A percentile compares a stretch with the other conserved stretches of the same genome.
Conservation (phyloP, 2,329 filamentous ascomycete species). For the Penicillium glabrum region DNA sequence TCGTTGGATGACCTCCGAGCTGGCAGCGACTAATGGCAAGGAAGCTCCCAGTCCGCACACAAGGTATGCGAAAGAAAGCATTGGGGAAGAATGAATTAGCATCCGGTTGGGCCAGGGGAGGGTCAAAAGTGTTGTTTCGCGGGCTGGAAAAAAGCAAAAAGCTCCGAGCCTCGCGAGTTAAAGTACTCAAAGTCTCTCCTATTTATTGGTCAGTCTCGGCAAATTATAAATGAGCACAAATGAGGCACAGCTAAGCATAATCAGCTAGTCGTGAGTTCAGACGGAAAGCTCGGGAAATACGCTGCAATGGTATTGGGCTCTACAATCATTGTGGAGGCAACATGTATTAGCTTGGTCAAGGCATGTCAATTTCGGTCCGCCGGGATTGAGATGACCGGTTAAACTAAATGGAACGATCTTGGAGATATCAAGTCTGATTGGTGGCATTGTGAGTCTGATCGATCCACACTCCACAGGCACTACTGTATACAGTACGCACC, state of each 20-base stretch:
- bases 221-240: neutral
- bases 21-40: constrained; percentile 4
- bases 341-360: neutral
- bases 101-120: neutral
- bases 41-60: neutral
- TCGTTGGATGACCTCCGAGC: constrained; percentile 11
- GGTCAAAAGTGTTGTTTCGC: neutral
- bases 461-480: neutral
- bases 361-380: neutral
- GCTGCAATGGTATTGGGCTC: no score
- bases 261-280: neutral
- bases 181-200: neutral
- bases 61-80: neutral
- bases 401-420: neutral
- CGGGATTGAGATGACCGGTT: neutral
- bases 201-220: neutral
- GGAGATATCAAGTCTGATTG: neutral
- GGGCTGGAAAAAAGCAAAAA: neutral
- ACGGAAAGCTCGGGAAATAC: neutral
- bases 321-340: neutral
- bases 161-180: neutral
- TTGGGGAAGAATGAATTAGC: neutral
- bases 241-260: neutral
- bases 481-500: no score
- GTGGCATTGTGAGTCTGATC: neutral